A percentile compares a stretch with the other conserved stretches of the same genome.
Evolutionary conservation across 805 yeast genomes (phyloP).

Genomic region (Kodamaea leandrae): DNA sequence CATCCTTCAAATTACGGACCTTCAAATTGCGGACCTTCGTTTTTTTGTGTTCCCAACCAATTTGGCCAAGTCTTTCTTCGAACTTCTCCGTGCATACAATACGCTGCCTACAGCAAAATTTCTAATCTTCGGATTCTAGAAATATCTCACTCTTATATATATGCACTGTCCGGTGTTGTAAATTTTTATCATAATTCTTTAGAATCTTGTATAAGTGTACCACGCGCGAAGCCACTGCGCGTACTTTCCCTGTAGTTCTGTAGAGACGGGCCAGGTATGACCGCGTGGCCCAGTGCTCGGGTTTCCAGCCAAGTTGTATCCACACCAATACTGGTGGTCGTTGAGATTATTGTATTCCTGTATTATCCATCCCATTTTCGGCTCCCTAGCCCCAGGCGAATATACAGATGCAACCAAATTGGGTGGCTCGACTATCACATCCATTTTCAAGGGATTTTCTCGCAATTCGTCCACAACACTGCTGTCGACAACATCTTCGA

Average conservation of each 20-base stretch:
- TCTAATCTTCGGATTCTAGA: too few relatives aligned
- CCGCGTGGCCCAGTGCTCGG: conserved; percentile 10
- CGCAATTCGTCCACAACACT: conserved; percentile 12
- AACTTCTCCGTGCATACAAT: too few relatives aligned
- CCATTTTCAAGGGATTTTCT: conserved; percentile 24
- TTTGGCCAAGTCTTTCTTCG: too few relatives aligned
- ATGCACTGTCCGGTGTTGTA: too few relatives aligned
- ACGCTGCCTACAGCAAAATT: too few relatives aligned
- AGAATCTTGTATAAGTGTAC: background rate
- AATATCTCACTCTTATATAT: too few relatives aligned
- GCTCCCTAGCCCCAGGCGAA: conserved; percentile 22
- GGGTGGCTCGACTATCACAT: conserved; percentile 26
- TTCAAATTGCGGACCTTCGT: too few relatives aligned
- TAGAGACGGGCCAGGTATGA: background rate
- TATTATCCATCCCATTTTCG: conserved; percentile 25
- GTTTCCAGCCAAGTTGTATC: conserved; percentile 31
- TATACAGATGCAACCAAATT: conserved; percentile 15
- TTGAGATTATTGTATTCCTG: conserved; percentile 10
- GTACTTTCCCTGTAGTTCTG: conserved; percentile 3
- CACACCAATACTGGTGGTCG: conserved; percentile 31
- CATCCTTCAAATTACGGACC: too few relatives aligned
- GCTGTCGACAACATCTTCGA: conserved; percentile 6
- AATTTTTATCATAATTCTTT: background rate
- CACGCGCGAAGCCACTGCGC: conserved; percentile 3
- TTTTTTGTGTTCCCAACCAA: too few relatives aligned